Conservation (phyloP, 306 rosid genomes). For the Fragaria iinumae region DNA sequence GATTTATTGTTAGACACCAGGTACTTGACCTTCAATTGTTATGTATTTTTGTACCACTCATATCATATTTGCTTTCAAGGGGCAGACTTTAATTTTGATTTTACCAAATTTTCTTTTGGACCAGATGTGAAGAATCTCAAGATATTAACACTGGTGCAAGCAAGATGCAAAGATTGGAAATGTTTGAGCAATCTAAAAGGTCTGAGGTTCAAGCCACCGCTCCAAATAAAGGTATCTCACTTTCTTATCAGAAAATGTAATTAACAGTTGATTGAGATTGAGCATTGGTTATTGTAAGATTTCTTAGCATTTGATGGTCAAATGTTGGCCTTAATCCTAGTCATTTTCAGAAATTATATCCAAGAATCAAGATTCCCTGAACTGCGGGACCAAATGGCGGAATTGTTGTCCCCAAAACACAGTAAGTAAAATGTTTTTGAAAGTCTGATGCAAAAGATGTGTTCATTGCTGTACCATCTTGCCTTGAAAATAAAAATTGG, state of each 20-base stretch:
- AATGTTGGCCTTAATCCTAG: slow-evolving; percentile 9
- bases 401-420: slow-evolving; percentile 47
- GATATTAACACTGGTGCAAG: slow-evolving; percentile 31
- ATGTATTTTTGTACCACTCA: background rate
- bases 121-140: slow-evolving; percentile 38
- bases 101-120: slow-evolving; percentile 35
- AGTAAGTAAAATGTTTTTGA: slow-evolving; percentile 36
- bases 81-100: slow-evolving; percentile 21
- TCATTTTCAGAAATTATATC: slow-evolving; percentile 47
- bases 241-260: background rate
- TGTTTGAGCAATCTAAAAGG: slow-evolving; percentile 31
- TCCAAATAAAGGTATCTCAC: slow-evolving; percentile 48
- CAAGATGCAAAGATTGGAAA: slow-evolving; percentile 26
- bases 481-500: slow-evolving; percentile 23
- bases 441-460: slow-evolving; percentile 8
- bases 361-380: slow-evolving; percentile 48
- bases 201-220: slow-evolving; percentile 37
- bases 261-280: slow-evolving; percentile 14
- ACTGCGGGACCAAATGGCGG: slow-evolving; percentile 68
- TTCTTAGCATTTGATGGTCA: slow-evolving; percentile 14
- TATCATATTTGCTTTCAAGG: slow-evolving; percentile 15
- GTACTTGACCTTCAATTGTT: slow-evolving; percentile 34
- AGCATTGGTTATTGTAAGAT: slow-evolving; percentile 14
- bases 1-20: slow-evolving; percentile 36
- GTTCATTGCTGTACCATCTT: slow-evolving; percentile 16